Conservation (phyloP, 257 asterid genomes). For the Anisodus acutangulus region DNA sequence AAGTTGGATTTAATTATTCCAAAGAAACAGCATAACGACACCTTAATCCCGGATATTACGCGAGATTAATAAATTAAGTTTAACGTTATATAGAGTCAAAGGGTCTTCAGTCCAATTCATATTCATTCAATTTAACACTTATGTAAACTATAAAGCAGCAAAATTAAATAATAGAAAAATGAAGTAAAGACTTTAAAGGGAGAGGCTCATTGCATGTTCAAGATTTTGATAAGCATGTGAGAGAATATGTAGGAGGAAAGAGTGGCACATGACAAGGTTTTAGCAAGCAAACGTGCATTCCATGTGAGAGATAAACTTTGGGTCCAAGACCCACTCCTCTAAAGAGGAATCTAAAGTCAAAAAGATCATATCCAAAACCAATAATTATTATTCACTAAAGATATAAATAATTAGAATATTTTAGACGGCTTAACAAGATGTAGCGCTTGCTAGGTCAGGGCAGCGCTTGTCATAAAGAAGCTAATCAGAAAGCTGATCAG, state of each 20-base stretch:
- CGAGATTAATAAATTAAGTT: background rate
- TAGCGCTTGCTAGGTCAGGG: too few relatives aligned
- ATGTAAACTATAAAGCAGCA: background rate
- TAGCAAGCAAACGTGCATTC: conserved; percentile 58
- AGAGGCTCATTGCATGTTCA: conserved; percentile 45
- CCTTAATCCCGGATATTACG: conserved; percentile 31
- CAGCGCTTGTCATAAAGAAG: too few relatives aligned
- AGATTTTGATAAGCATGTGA: conserved; percentile 38
- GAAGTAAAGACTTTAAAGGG: conserved; percentile 25
- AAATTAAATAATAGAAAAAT: conserved; percentile 1
- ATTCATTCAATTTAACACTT: background rate
- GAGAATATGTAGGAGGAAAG: conserved; percentile 39
- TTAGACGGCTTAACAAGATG: background rate
- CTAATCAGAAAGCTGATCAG: too few relatives aligned
- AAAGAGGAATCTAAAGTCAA: conserved; percentile 43
- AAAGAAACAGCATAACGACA: conserved; percentile 38
- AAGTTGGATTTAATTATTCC: background rate
- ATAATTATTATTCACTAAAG: conserved; percentile 30
- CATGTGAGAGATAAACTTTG: conserved; percentile 58
- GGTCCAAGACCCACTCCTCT: conserved; percentile 61
- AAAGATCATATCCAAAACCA: conserved; percentile 34
- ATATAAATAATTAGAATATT: background rate
- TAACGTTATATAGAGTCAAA: conserved; percentile 26
- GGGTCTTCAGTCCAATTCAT: background rate
- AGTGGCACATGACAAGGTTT: conserved; percentile 59